These are phyloP conservation scores for Yarrowia sp. DNA, from an alignment of 805 yeast genomes.

Conservation along the genomic window DNA sequence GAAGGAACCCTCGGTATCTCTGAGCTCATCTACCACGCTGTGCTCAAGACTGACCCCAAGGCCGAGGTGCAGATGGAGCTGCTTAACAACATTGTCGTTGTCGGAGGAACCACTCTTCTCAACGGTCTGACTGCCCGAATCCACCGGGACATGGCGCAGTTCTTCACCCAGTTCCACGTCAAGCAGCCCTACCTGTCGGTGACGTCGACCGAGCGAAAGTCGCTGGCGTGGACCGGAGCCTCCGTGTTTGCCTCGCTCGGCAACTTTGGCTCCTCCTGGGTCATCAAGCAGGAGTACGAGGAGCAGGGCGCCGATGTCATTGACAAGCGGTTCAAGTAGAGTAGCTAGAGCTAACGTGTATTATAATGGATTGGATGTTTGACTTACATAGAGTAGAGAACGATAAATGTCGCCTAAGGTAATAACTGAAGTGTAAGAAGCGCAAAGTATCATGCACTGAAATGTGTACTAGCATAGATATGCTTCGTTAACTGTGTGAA, in stretches of 20 bases:
- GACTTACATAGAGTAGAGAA: too few relatives aligned
- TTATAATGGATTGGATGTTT: constrained; percentile 25
- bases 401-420: too few relatives aligned
- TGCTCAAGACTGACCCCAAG: constrained; percentile 58
- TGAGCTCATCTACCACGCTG: constrained; percentile 55
- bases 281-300: constrained; percentile 68
- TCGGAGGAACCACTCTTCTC: constrained; percentile 66
- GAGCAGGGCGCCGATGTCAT: constrained; percentile 60
- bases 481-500: too few relatives aligned
- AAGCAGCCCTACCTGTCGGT: constrained; percentile 50
- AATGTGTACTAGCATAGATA: too few relatives aligned
- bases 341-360: constrained; percentile 38
- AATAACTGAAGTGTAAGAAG: too few relatives aligned
- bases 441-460: too few relatives aligned
- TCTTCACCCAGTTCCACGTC: constrained; percentile 60
- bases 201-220: constrained; percentile 58
- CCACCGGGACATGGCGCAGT: constrained; percentile 60
- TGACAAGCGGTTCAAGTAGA: constrained; percentile 52
- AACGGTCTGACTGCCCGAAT: constrained; percentile 64
- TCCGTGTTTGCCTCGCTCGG: constrained; percentile 69
- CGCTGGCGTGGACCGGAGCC: constrained; percentile 76
- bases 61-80: constrained; percentile 54
- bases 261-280: constrained; percentile 62
- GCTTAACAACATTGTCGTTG: constrained; percentile 60
- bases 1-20: constrained; percentile 58